phyloP scores from a whole-genome alignment of 2,329 filamentous ascomycete species.

The Botrytis porri region DNA sequence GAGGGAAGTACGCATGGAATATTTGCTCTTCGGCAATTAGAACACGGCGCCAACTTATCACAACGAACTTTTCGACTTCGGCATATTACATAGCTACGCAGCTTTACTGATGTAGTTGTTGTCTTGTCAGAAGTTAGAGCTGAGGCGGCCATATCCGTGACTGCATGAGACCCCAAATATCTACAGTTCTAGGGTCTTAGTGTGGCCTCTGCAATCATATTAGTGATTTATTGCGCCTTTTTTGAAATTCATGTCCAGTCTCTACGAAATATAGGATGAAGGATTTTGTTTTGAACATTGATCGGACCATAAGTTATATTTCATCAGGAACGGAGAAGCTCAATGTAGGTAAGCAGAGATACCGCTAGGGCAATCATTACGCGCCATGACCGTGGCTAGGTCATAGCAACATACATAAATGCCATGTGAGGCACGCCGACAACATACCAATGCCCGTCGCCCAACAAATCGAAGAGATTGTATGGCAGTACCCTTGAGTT shows the following conservation, averaged over 20 bases:
- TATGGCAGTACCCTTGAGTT: background rate
- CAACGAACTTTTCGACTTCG: constrained; percentile 56
- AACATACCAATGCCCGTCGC: background rate
- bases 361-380: background rate
- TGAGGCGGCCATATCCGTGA: background rate
- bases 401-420: background rate
- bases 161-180: background rate
- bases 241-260: too few species aligned
- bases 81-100: constrained; percentile 51
- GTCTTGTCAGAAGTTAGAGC: background rate
- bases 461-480: background rate
- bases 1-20: constrained; percentile 53
- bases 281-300: background rate
- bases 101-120: constrained; percentile 29
- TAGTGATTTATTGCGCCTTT: background rate
- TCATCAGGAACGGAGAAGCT: background rate
- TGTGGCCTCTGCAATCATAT: too few species aligned
- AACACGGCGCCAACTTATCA: constrained; percentile 54
- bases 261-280: too few species aligned
- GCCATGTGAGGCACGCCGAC: background rate
- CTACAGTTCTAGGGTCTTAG: background rate
- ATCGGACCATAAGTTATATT: background rate
- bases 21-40: constrained; percentile 53
- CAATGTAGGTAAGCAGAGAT: background rate
- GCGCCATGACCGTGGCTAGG: background rate